A percentile compares a stretch with the other conserved stretches of the same genome.
These are phyloP conservation scores for Yamadazyma taylorii DNA, from an alignment of 1,139 yeast genomes.

Conservation along the genomic window DNA sequence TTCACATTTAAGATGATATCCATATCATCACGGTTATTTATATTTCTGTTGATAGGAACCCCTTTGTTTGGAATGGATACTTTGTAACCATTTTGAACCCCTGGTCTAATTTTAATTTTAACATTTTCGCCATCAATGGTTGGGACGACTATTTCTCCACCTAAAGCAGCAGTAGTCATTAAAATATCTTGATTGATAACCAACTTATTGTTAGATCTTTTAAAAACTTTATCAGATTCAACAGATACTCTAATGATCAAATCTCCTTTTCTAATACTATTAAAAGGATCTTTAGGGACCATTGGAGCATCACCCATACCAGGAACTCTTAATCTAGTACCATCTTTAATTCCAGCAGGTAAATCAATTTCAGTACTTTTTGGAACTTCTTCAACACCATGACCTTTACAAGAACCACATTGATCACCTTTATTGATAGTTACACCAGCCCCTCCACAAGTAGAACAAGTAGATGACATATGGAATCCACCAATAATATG, in stretches of 20 bases:
- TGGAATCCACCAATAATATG: conserved; percentile 94
- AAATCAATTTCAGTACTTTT: conserved; percentile 76
- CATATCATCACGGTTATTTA: conserved; percentile 74
- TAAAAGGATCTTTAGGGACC: conserved; percentile 63
- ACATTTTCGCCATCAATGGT: conserved; percentile 77
- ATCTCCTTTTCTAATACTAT: conserved; percentile 77
- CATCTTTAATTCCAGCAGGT: conserved; percentile 88
- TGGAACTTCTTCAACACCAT: conserved; percentile 72
- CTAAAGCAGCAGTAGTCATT: conserved; percentile 95
- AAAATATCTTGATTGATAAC: conserved; percentile 67
- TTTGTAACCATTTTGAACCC: conserved; percentile 76
- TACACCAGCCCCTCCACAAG: conserved; percentile 90
- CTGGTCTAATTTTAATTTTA: conserved; percentile 80
- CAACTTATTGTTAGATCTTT: conserved; percentile 64
- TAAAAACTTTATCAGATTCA: conserved; percentile 67
- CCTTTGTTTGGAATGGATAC: conserved; percentile 87
- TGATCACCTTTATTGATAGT: conserved; percentile 65
- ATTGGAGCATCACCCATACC: conserved; percentile 92
- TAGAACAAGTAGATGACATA: conserved; percentile 89
- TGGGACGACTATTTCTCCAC: conserved; percentile 87
- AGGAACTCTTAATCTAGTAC: conserved; percentile 77
- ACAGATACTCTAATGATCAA: conserved; percentile 80
- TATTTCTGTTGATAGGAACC: conserved; percentile 64
- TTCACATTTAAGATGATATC: conserved; percentile 72
- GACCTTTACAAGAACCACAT: conserved; percentile 83